Conservation (phyloP, 129 eudicot species). For the Helichrysum umbraculigerum region DNA sequence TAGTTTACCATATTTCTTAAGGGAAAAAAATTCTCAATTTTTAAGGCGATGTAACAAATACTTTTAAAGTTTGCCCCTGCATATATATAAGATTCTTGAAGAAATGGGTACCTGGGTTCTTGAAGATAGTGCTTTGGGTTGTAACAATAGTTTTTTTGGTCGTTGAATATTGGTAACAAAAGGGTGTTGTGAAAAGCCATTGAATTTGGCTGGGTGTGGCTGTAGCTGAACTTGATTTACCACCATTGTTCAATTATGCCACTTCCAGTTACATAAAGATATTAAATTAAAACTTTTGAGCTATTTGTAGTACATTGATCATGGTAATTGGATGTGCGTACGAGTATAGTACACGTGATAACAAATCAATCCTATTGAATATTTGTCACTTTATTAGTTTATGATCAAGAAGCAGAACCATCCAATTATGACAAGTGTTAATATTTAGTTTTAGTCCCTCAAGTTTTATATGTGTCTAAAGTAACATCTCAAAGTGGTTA, state of each 20-base stretch:
- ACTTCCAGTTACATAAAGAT: neutral
- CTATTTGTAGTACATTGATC: neutral
- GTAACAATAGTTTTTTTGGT: constrained; percentile 36
- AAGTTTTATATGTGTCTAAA: constrained; percentile 8
- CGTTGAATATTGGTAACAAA: constrained; percentile 31
- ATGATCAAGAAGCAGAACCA: neutral
- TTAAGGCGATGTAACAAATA: no score
- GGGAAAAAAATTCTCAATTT: no score
- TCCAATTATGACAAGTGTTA: constrained; percentile 8
- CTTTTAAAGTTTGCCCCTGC: no score
- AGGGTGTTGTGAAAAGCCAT: constrained; percentile 47
- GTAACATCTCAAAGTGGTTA: constrained; percentile 2
- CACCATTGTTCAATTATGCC: constrained; percentile 21
- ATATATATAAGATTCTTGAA: neutral
- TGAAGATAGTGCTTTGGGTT: constrained; percentile 61
- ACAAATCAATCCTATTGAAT: constrained; percentile 18
- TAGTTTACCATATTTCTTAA: no score
- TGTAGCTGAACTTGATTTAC: constrained; percentile 41
- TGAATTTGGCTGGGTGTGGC: constrained; percentile 31
- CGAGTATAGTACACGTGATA: constrained; percentile 37
- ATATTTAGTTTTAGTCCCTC: constrained; percentile 22
- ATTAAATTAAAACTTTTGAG: neutral
- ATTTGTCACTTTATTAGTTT: neutral
- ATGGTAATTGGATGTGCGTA: constrained; percentile 22
- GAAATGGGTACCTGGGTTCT: constrained; percentile 62